Evolutionary conservation across 495 filamentous ascomycete species (phyloP), one percentile per base, ranked within the genome.

Genomic region (Aspergillus panamensis): DNA sequence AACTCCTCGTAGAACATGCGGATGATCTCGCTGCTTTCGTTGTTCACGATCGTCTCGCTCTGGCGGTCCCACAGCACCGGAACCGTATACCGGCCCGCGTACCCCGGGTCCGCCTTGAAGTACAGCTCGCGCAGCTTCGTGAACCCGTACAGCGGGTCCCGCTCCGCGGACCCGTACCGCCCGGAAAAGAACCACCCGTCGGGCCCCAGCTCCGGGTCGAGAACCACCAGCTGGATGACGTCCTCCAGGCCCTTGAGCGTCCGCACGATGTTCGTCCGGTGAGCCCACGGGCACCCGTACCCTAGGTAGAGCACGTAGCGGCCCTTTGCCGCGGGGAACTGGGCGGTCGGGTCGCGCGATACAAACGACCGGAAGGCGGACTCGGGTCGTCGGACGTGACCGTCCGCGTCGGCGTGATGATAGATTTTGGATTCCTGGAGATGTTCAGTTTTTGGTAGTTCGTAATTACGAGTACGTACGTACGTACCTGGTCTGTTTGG

Each of bases 1-100:
- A 89, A 88, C 58, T 78, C 83, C 21, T 75, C 70, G 61, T 83
- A 84, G 6, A 87, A 67, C 73, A 87, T 86, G 47, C 88, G 72
- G 55, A 94, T 84, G 61, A 96, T 90, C 77, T 95, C 91, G 58
- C 82, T 83, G 62, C 86, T 90, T 78, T 95, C 91, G 60, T 96
- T 95, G 70, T 81, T 92, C 56, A 93, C 90, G 58, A 93, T 88
- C 21, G 80, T 84, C 57, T 84, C 77, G 47, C 71, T 71, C 72
- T 87, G 84, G 66, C 79, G 89, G 69, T 96, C 90, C 76, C 85
- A 94, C 21, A 96, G 76, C 29, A 83, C 80, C 3, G 91, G 91
- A 7, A 96, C 89, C 1, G 90, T 94, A 68, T 86, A 94, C 21
- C 89, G 76, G 2, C 87, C 89, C 43, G 79, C 73, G 65, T 93